Conservation (phyloP, 768 basidiomycete genomes). For the Lentinula boryana region DNA sequence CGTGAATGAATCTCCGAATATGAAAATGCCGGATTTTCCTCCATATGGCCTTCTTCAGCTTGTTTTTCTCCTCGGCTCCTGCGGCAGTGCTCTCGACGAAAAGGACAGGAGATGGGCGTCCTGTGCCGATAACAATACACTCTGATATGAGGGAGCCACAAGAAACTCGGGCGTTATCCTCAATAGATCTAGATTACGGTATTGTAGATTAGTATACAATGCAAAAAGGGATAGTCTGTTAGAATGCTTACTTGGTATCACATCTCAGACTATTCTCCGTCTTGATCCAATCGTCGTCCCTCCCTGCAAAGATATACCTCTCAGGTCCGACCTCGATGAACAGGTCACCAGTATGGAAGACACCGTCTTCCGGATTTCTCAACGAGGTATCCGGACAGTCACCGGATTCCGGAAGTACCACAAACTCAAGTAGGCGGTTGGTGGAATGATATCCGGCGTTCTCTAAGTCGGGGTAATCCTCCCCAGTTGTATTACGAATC, state of each 20-base stretch:
- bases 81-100: constrained; percentile 59
- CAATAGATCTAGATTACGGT: constrained; percentile 47
- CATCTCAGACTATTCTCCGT: constrained; percentile 73
- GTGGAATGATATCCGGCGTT: constrained; percentile 48
- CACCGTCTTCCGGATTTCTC: constrained; percentile 48
- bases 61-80: constrained; percentile 41
- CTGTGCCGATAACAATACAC: constrained; percentile 73
- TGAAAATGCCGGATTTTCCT: constrained; percentile 74
- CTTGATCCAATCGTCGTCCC: constrained; percentile 86
- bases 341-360: constrained; percentile 77
- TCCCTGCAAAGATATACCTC: constrained; percentile 58
- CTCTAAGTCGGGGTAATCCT: not conserved
- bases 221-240: not conserved
- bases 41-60: constrained; percentile 65
- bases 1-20: constrained; percentile 69
- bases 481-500: constrained; percentile 31
- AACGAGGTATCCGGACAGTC: constrained; percentile 64
- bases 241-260: constrained; percentile 54
- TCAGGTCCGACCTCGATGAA: constrained; percentile 60
- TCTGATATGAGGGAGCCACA: constrained; percentile 63
- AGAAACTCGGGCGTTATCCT: constrained; percentile 64
- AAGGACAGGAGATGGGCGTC: constrained; percentile 72
- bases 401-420: constrained; percentile 58
- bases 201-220: constrained; percentile 8
- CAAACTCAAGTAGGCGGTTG: constrained; percentile 56